These are phyloP conservation scores for Rhodomyrtus tomentosa DNA, from an alignment of 345 rosid species.

Conservation along the genomic window DNA sequence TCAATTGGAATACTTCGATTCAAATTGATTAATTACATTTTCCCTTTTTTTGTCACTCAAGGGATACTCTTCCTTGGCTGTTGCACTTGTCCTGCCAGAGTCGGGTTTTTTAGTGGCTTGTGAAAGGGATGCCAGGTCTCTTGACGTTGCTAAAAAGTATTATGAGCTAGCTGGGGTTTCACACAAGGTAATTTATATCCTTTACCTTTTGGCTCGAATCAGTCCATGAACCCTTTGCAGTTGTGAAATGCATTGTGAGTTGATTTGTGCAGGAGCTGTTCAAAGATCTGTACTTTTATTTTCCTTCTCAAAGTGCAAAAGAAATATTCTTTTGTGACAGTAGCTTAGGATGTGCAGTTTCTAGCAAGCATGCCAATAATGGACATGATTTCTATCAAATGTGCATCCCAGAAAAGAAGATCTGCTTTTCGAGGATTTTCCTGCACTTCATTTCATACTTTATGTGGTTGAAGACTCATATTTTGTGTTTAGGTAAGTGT, in stretches of 20 bases:
- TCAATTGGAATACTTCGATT: neutral
- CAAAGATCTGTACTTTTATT: neutral
- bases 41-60: constrained; percentile 2
- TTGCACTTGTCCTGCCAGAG: constrained; percentile 73
- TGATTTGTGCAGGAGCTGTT: neutral
- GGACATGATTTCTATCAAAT: neutral
- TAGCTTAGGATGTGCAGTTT: neutral
- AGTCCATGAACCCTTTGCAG: neutral
- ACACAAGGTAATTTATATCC: constrained; percentile 43
- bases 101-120: constrained; percentile 81
- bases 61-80: constrained; percentile 93
- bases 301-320: neutral
- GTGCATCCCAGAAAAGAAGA: neutral
- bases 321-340: neutral
- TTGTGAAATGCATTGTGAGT: neutral
- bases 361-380: neutral
- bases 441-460: neutral
- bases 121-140: constrained; percentile 67
- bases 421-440: neutral
- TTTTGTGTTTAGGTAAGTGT: constrained; percentile 34
- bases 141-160: constrained; percentile 68
- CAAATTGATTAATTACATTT: neutral
- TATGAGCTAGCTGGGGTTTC: constrained; percentile 71
- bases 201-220: neutral
- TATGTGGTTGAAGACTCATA: neutral